These are phyloP conservation scores for Fusarium avenaceum DNA, from an alignment of 2,329 filamentous ascomycete species.

Conservation along the genomic window DNA sequence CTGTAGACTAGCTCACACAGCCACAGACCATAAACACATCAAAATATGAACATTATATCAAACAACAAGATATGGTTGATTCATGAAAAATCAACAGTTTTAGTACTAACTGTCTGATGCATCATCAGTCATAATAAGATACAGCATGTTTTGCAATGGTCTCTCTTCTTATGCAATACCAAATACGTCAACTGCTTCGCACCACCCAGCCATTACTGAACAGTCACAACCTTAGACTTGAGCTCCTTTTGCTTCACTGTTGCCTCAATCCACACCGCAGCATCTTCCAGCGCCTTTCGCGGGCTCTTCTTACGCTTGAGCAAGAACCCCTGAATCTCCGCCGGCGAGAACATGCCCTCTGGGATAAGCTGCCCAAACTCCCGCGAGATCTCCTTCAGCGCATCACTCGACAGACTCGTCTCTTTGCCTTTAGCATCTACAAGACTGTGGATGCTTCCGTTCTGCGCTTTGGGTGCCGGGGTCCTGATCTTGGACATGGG, in stretches of 20 bases:
- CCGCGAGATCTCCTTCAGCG: slow-evolving; percentile 60
- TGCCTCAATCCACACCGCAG: slow-evolving; percentile 66
- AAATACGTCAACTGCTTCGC: not conserved
- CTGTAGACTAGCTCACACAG: not conserved
- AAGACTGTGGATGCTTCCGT: slow-evolving; percentile 19
- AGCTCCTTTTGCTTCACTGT: slow-evolving; percentile 64
- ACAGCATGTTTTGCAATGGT: not conserved
- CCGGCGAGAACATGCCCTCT: slow-evolving; percentile 66
- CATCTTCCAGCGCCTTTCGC: slow-evolving; percentile 66
- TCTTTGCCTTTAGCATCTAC: slow-evolving; percentile 18
- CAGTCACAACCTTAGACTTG: slow-evolving; percentile 62
- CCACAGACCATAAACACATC: not conserved
- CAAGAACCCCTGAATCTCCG: slow-evolving; percentile 75
- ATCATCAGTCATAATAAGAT: not conserved
- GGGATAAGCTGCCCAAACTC: slow-evolving; percentile 68
- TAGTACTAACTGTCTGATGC: not conserved
- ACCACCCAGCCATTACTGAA: slow-evolving; percentile 56
- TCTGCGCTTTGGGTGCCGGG: slow-evolving; percentile 12
- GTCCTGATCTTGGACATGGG: slow-evolving; percentile 17
- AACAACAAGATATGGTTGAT: not conserved
- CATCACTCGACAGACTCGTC: slow-evolving; percentile 53
- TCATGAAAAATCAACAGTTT: not conserved
- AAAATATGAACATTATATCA: not conserved
- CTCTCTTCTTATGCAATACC: not conserved
- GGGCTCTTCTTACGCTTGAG: slow-evolving; percentile 73